These are phyloP conservation scores for Malus sylvestris DNA, from an alignment of 306 rosid species.

Conservation along the genomic window DNA sequence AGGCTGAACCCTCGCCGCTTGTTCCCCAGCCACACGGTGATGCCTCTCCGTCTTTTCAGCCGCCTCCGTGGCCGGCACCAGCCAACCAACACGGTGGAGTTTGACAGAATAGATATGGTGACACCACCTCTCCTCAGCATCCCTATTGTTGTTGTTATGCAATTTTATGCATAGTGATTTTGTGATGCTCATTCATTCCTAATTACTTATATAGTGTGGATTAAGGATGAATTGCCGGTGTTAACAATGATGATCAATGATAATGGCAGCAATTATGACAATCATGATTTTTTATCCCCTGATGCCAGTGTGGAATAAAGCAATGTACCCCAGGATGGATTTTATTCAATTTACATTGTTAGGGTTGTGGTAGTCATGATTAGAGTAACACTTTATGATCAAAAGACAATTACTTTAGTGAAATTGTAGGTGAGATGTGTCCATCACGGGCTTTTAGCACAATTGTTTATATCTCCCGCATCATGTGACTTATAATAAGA, in stretches of 20 bases:
- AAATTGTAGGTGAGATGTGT: conserved; percentile 9
- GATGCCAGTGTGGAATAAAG: conserved; percentile 53
- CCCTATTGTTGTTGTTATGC: not conserved
- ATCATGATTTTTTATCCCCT: conserved; percentile 47
- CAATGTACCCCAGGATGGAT: conserved; percentile 7
- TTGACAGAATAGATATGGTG: conserved; percentile 51
- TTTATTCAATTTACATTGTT: conserved; percentile 24
- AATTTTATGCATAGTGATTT: not conserved
- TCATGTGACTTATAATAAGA: too few relatives aligned
- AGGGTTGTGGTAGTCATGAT: conserved; percentile 71
- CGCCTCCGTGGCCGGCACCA: conserved; percentile 55
- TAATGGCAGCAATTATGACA: conserved; percentile 71
- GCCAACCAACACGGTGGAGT: conserved; percentile 36
- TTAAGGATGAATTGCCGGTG: conserved; percentile 33
- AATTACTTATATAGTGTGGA: conserved; percentile 33
- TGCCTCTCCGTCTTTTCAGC: conserved; percentile 45
- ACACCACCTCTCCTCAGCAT: conserved; percentile 56
- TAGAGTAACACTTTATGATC: conserved; percentile 16
- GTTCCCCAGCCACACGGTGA: conserved; percentile 65
- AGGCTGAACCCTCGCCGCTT: conserved; percentile 61
- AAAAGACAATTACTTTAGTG: conserved; percentile 1
- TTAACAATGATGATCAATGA: conserved; percentile 40
- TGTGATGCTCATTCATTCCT: conserved; percentile 1
- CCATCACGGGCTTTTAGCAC: too few relatives aligned
- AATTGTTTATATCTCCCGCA: too few relatives aligned